A percentile compares a stretch with the other conserved stretches of the same genome.
Conservation (phyloP, 1,284 basidiomycete species). For the Gastroboletus turbinatus region DNA sequence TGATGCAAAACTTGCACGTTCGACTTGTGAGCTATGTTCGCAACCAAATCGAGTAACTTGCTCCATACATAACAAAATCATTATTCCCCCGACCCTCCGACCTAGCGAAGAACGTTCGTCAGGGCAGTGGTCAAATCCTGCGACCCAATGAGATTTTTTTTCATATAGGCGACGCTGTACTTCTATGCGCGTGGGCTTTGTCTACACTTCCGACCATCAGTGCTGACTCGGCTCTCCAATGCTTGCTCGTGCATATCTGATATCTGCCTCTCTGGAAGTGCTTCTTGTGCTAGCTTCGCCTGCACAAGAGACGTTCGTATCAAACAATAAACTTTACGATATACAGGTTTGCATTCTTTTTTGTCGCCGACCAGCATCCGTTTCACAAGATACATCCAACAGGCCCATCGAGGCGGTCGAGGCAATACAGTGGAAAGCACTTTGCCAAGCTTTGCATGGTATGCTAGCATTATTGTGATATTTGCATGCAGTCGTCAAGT, state of each 20-base stretch:
- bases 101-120: slow-evolving; percentile 28
- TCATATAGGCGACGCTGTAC: not conserved
- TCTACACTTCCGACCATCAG: not conserved
- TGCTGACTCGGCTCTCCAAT: slow-evolving; percentile 10
- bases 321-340: slow-evolving; percentile 37
- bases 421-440: slow-evolving; percentile 72
- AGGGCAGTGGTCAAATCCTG: slow-evolving; percentile 10
- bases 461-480: slow-evolving; percentile 21
- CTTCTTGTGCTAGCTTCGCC: slow-evolving; percentile 29
- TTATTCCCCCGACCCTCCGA: not conserved
- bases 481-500: slow-evolving; percentile 2
- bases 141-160: slow-evolving; percentile 12
- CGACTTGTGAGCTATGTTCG: not conserved
- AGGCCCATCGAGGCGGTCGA: slow-evolving; percentile 79
- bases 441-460: slow-evolving; percentile 75
- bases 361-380: not conserved
- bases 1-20: slow-evolving; percentile 20
- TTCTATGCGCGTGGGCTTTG: not conserved
- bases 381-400: slow-evolving; percentile 1
- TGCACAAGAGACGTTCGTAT: slow-evolving; percentile 24
- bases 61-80: not conserved
- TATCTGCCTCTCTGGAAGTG: not conserved
- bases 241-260: slow-evolving; percentile 12
- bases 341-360: slow-evolving; percentile 40
- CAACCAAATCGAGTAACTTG: slow-evolving; percentile 21